Base-by-base conservation (phyloP, 2,329 filamentous ascomycete species). In the Colletotrichum melonis region DNA sequence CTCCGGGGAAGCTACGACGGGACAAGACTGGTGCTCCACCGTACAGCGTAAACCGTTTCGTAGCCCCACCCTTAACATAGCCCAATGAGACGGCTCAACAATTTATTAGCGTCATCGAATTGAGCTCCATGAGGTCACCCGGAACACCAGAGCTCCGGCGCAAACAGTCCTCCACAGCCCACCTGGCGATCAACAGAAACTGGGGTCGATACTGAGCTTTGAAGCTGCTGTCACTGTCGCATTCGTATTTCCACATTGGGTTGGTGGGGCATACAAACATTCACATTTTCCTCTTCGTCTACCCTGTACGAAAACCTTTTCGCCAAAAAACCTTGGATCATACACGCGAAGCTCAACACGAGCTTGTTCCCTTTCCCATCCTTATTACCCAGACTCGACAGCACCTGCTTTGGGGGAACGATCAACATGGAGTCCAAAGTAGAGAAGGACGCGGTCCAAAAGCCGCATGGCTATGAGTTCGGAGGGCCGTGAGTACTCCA, bases 391-490 rank as follows among this genome's bases (percentile, higher is more conserved):
- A 19, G n/a, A 52, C 19, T 46, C 38, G 9, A 16, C 5, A 22
- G 22, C 30, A 55, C 14, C 30, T 26, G 56, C 38, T 49, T 12
- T 24, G 38, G 16, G n/a, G 46, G 19, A 16, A 35, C 9, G 22
- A 26, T 24, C 57, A 76, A 28, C n/a, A 84, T 85, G 83, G 77
- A 80, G 6, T 65, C 74, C 64, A 81, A 81, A 64, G 55, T 78
- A 14, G 82, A 81, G 67, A 67, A 78, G 58, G 75, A 76, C 6
- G 71, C 75, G 12, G 75, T 77, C 54, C 68, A 74, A 66, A 78
- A 80, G 74, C 75, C 78, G 62, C 86, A 86, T 71, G 85, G 84
- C 75, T 89, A 88, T 76, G 86, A 89, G 73, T 89, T 89, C 77
- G 82, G 84, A 66, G 87, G 87, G 73, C 87, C 87, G 87, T 88